Conservation (phyloP, 2,329 filamentous ascomycete genomes). For the Alternaria angustiovoidea region DNA sequence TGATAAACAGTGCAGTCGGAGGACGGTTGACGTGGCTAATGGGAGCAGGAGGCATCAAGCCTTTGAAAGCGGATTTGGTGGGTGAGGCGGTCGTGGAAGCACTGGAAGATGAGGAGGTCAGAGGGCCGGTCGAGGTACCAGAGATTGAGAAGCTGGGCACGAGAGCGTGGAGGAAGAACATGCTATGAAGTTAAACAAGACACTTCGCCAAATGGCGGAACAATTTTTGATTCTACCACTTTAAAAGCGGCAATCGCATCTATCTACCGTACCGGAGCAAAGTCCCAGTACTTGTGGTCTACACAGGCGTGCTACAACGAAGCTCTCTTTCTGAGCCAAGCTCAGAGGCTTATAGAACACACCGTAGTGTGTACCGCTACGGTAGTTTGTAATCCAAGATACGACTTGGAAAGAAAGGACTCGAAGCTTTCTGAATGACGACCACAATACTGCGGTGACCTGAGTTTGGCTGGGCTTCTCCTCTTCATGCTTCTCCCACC, state of each 20-base stretch:
- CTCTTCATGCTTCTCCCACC: not conserved
- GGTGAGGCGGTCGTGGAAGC: slow-evolving; percentile 91
- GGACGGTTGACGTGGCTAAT: slow-evolving; percentile 79
- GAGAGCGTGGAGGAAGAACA: slow-evolving; percentile 86
- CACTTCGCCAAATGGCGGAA: not conserved
- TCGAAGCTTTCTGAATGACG: not conserved
- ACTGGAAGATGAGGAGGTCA: slow-evolving; percentile 74
- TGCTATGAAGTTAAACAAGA: slow-evolving; percentile 68
- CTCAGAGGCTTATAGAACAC: not conserved
- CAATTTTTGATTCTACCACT: not conserved
- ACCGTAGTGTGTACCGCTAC: not conserved
- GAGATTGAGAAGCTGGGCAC: slow-evolving; percentile 83
- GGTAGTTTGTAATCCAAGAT: not conserved
- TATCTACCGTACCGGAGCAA: not conserved
- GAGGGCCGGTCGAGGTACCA: slow-evolving; percentile 78
- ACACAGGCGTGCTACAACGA: not conserved
- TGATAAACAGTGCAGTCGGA: slow-evolving; percentile 80
- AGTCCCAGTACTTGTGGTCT: not conserved
- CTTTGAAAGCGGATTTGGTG: slow-evolving; percentile 84
- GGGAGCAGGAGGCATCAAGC: slow-evolving; percentile 84
- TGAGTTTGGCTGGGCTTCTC: not conserved
- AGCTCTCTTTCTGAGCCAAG: not conserved
- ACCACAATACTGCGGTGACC: not conserved
- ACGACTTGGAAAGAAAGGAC: not conserved
- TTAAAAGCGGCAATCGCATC: not conserved